Evolutionary conservation across 768 basidiomycete genomes (phyloP).

Genomic region (Boletus barrowsii): DNA sequence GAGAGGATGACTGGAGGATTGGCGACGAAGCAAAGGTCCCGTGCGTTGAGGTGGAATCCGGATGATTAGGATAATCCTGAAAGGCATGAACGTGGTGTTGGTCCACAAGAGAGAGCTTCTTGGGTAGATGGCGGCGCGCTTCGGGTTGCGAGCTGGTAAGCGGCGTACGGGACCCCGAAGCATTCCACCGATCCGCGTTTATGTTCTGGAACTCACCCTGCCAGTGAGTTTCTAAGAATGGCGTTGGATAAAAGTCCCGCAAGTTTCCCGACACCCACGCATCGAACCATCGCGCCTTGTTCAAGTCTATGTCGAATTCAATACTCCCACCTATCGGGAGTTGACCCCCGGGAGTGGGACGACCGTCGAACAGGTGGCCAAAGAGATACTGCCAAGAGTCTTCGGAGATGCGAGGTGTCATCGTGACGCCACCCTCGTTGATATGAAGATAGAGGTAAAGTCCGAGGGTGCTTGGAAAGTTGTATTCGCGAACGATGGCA

Average conservation of each 20-base stretch:
- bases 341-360: slow-evolving; percentile 32
- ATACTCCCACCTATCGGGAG: slow-evolving; percentile 72
- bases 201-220: slow-evolving; percentile 54
- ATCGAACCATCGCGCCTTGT: slow-evolving; percentile 74
- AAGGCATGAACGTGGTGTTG: slow-evolving; percentile 37
- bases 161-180: slow-evolving; percentile 17
- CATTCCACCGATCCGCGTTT: slow-evolving; percentile 34
- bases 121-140: slow-evolving; percentile 51
- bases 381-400: slow-evolving; percentile 76
- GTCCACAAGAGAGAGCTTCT: slow-evolving; percentile 68
- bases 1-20: slow-evolving; percentile 60
- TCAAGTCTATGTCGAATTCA: slow-evolving; percentile 83
- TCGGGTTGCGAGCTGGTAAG: slow-evolving; percentile 22
- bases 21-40: slow-evolving; percentile 49
- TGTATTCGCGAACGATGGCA: slow-evolving; percentile 79
- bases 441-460: slow-evolving; percentile 78
- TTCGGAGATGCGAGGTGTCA: slow-evolving; percentile 73
- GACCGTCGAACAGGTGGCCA: slow-evolving; percentile 54
- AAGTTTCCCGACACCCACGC: slow-evolving; percentile 61
- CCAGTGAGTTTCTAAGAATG: slow-evolving; percentile 40
- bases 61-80: slow-evolving; percentile 9
- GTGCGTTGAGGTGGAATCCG: slow-evolving; percentile 14
- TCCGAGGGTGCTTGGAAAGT: slow-evolving; percentile 72
- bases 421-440: slow-evolving; percentile 49
- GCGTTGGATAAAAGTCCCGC: slow-evolving; percentile 42